Conservation (phyloP, 305 asterid species). For the Rubia balearica region DNA sequence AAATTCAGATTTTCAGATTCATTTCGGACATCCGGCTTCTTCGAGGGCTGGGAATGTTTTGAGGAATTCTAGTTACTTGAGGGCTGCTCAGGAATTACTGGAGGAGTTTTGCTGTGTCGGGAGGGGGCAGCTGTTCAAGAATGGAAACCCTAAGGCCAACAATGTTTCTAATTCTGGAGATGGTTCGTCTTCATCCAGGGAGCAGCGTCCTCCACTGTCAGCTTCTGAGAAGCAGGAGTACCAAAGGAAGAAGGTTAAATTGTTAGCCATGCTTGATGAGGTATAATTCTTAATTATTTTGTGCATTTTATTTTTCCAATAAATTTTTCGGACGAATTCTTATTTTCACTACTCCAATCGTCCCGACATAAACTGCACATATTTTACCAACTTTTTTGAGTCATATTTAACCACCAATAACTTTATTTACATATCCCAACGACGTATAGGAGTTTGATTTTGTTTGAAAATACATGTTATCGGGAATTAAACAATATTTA, state of each 20-base stretch:
- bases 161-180: constrained; percentile 8
- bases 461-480: no score
- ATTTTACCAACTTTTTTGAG: no score
- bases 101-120: constrained; percentile 65
- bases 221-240: constrained; percentile 46
- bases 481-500: no score
- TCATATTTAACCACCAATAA: no score
- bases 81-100: constrained; percentile 48
- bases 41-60: constrained; percentile 25
- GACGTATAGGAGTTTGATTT: no score
- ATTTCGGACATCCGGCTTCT: constrained; percentile 36
- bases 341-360: no score
- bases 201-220: constrained; percentile 31
- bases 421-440: no score
- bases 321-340: no score
- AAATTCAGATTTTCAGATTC: constrained; percentile 32
- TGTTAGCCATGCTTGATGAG: constrained; percentile 77
- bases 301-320: no score
- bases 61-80: constrained; percentile 43
- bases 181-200: constrained; percentile 23
- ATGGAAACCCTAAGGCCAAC: constrained; percentile 49
- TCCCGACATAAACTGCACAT: no score
- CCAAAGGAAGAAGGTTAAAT: constrained; percentile 60
- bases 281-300: constrained; percentile 17
- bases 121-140: constrained; percentile 30